Evolutionary conservation across 495 filamentous ascomycete species (phyloP), one percentile per base, ranked within the genome.

Genomic region (Aspergillus hancockii): DNA sequence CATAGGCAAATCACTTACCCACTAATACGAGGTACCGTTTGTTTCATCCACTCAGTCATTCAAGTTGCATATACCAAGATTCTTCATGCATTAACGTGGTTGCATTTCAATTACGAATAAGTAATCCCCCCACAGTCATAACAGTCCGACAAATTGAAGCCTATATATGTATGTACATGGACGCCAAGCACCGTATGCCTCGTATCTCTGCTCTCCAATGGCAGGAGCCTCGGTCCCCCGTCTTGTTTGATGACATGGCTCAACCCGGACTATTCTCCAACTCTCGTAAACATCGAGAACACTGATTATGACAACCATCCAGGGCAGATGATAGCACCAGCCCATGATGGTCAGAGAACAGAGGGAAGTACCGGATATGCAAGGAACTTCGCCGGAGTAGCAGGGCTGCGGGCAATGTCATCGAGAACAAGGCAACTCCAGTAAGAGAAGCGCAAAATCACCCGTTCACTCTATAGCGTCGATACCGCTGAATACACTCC

Each of bases 401-500:
- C 13, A 41, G 38, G 38, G 10, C 16, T 16, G 34, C 34, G 9
- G n/a, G 38, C 38, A 41, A 12, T n/a, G 38, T 23, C 52, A 23
- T 43, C 31, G 19, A 32, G 32, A 19, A n/a, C 18, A 32, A 54
- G 34, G 31, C 61, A 64, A 67, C 57, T 65, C 62, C 63, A 62
- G 62, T 64, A 70, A 67, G 55, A 63, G 63, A 49, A 71, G 71
- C 71, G 38, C 66, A 67, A 64, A 61, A 66, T 54, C 58, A 67
- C 41, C 40, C 53, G 16, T 31, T 40, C 23, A 71, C 66, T 72
- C 68, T 75, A 77, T 77, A 72, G 68, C 64, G 67, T 70, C 65
- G 70, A 66, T 66, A 68, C 62, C 65, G 67, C 69, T 72, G 61
- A 73, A 70, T 64, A 69, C 67, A 71, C 69, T 67, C 69, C 69